Evolutionary conservation across 2,329 filamentous ascomycete species (phyloP).

Genomic region (Elsinoe necatrix): DNA sequence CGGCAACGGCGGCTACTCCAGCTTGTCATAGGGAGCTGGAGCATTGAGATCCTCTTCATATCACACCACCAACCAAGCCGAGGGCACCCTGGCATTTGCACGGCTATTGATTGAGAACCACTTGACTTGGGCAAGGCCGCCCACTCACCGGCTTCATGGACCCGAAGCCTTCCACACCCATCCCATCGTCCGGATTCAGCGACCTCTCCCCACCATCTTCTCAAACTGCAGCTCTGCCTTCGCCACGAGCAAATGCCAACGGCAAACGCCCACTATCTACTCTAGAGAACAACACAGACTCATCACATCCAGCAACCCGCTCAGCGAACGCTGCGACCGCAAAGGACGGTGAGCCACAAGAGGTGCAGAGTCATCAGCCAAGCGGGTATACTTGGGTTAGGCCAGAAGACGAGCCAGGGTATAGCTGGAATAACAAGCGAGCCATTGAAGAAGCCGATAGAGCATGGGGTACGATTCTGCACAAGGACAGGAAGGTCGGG

Average conservation of each 20-base stretch:
- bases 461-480: slow-evolving; percentile 42
- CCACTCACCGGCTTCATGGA: slow-evolving; percentile 24
- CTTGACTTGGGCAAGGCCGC: too few relatives aligned
- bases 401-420: slow-evolving; percentile 39
- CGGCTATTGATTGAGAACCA: too few relatives aligned
- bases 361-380: slow-evolving; percentile 23
- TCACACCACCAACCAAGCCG: too few relatives aligned
- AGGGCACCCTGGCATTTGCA: too few relatives aligned
- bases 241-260: slow-evolving; percentile 28
- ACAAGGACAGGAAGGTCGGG: slow-evolving; percentile 36
- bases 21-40: not conserved
- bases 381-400: slow-evolving; percentile 29
- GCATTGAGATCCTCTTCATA: too few relatives aligned
- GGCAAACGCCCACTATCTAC: slow-evolving; percentile 31
- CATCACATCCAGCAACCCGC: slow-evolving; percentile 17
- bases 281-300: slow-evolving; percentile 27
- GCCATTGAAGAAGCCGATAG: slow-evolving; percentile 48
- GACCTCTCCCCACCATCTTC: slow-evolving; percentile 50
- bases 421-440: slow-evolving; percentile 49
- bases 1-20: not conserved
- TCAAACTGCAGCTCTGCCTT: slow-evolving; percentile 31
- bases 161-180: slow-evolving; percentile 34
- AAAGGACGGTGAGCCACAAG: not conserved
- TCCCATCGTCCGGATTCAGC: slow-evolving; percentile 25
- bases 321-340: not conserved